Base-by-base conservation (phyloP, 768 basidiomycete species). In the Arthromyces matolae region DNA sequence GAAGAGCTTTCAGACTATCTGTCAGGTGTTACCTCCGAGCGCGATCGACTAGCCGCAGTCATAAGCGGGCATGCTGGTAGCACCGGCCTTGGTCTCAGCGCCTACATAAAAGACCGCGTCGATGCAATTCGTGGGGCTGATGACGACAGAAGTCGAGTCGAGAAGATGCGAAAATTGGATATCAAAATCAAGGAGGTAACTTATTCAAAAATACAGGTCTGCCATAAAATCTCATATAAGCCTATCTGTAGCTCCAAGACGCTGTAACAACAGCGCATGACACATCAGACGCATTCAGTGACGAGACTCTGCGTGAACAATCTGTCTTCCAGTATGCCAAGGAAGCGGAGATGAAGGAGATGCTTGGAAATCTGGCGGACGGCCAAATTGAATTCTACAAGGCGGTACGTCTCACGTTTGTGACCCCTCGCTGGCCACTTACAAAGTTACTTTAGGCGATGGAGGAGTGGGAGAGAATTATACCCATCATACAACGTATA, bases 401-500 rank as follows among this genome's bases (percentile, higher is more conserved):
- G 68, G 79, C 86, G 56, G 90, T 58, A 41, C 10, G 52, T 58
- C n/a, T 18, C 23, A 5, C 86, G 63, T 50, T 64, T 56, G 34
- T 39, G 24, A 47, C 50, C 38, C 45, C 6, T 51, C 24, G 24
- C n/a, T 9, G 31, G n/a, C 23, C 31, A 38, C 36, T 13, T 33
- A 42, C 39, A 46, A 23, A 22, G 19, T 38, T 29, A 51, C 38
- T 20, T 43, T 38, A 92, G 86, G 83, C 90, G 45, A 93, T 95
- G 89, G 92, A 97, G 57, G 93, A 97, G 65, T 97, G 93, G 93
- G 93, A 97, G 45, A 77, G 88, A 67, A 87, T 94, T 62, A 92
- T 93, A 76, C 89, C 93, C 57, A 73, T 93, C 57, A 84, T 95
- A 61, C 90, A 94, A 67, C 87, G 90, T 47, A 95, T 95, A 72